Percentiles rank a stretch among this genome's conserved stretches.
phyloP scores from a whole-genome alignment of 257 asterid species.

The Capsicum rhomboideum region DNA sequence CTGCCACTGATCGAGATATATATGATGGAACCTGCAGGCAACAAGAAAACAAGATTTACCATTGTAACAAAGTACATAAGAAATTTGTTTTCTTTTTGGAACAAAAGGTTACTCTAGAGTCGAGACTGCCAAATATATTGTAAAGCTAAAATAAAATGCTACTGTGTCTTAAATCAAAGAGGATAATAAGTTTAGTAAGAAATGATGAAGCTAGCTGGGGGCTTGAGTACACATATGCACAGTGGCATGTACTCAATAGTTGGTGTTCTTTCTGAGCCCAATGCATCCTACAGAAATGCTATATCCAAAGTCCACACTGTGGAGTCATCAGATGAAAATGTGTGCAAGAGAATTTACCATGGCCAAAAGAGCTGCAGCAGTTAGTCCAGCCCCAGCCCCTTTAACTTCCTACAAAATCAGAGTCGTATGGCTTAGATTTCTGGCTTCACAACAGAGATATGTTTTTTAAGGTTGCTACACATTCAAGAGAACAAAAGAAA shows the following conservation, averaged over 20 bases:
- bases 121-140: background rate
- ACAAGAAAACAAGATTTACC: background rate
- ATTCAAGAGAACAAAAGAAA: background rate
- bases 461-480: background rate
- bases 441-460: background rate
- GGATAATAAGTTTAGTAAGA: background rate
- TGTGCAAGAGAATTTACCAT: constrained; percentile 47
- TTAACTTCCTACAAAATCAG: constrained; percentile 73
- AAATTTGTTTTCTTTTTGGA: background rate
- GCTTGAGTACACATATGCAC: background rate
- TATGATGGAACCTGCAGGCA: constrained; percentile 88
- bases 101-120: background rate
- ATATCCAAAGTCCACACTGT: background rate
- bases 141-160: background rate
- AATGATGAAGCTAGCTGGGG: background rate
- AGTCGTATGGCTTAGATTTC: background rate
- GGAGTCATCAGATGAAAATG: background rate
- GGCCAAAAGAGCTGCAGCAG: constrained; percentile 96
- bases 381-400: constrained; percentile 96
- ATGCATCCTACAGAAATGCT: constrained; percentile 1
- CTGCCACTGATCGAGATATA: constrained; percentile 99
- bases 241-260: background rate
- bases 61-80: background rate
- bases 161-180: background rate
- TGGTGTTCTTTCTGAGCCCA: background rate